A percentile compares a stretch with the other conserved stretches of the same genome.
Evolutionary conservation across 116 monocot species (phyloP).

Genomic region (Iris pallida): DNA sequence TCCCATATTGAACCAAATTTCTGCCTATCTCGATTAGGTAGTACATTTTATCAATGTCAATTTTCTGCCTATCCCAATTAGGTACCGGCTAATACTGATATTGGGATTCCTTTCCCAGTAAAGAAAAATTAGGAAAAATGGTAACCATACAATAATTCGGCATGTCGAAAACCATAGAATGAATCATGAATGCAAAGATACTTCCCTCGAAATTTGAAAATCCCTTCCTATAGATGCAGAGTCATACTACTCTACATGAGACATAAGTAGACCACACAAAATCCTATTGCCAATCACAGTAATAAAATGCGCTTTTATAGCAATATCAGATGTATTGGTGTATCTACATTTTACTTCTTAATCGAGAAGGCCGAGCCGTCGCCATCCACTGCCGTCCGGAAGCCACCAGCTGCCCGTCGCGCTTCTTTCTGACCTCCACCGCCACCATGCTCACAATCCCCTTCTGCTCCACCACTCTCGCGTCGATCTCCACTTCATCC

Average conservation of each 20-base stretch:
- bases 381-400: slow-evolving; percentile 72
- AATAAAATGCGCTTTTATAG: background rate
- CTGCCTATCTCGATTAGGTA: no score
- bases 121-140: no score
- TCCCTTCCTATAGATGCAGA: no score
- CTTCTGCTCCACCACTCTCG: slow-evolving; percentile 21
- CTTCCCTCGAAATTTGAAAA: no score
- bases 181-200: no score
- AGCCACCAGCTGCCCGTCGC: slow-evolving; percentile 39
- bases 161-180: no score
- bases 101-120: no score
- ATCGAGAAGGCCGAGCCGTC: background rate
- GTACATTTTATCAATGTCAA: no score
- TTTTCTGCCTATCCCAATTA: no score
- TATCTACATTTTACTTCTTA: background rate
- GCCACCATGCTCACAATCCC: slow-evolving; percentile 38
- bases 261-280: background rate
- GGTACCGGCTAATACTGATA: no score
- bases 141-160: no score
- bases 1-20: no score
- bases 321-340: background rate
- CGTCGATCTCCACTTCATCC: slow-evolving; percentile 76
- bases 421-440: slow-evolving; percentile 44
- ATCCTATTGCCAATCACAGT: background rate
- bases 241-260: background rate